Conservation (phyloP, 306 rosid genomes). For the Biancaea sappan region DNA sequence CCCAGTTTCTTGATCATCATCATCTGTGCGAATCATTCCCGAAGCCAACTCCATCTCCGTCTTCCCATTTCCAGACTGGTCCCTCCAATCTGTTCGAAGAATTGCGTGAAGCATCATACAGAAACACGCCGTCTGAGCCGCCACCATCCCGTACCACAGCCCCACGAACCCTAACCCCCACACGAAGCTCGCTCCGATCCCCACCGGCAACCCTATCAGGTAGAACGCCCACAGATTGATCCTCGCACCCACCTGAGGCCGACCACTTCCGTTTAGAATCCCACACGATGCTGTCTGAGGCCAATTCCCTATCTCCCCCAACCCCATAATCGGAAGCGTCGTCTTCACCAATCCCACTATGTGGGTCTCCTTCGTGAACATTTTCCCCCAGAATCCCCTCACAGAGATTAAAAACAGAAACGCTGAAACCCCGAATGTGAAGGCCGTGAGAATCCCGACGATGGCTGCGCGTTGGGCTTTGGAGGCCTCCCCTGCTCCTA, state of each 20-base stretch:
- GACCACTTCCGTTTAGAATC: slow-evolving; percentile 69
- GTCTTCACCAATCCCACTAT: slow-evolving; percentile 60
- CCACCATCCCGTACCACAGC: slow-evolving; percentile 78
- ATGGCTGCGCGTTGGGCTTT: slow-evolving; percentile 62
- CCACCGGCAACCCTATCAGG: slow-evolving; percentile 73
- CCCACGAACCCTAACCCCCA: slow-evolving; percentile 65
- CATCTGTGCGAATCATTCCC: neutral
- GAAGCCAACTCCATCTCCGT: slow-evolving; percentile 45
- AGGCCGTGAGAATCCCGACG: slow-evolving; percentile 59
- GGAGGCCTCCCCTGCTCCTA: slow-evolving; percentile 75
- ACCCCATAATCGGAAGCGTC: slow-evolving; percentile 71
- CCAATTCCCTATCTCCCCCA: slow-evolving; percentile 77
- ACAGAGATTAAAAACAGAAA: slow-evolving; percentile 43
- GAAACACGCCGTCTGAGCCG: slow-evolving; percentile 77
- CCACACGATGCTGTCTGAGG: slow-evolving; percentile 89
- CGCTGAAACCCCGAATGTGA: slow-evolving; percentile 48
- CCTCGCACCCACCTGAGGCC: slow-evolving; percentile 79
- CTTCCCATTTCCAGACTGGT: slow-evolving; percentile 59
- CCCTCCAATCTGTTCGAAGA: slow-evolving; percentile 76
- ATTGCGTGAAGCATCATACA: slow-evolving; percentile 66
- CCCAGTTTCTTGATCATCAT: slow-evolving; percentile 57
- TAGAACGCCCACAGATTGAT: slow-evolving; percentile 85
- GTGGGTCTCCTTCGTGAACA: slow-evolving; percentile 72
- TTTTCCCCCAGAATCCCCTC: slow-evolving; percentile 59
- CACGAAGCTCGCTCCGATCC: slow-evolving; percentile 52